A percentile compares a stretch with the other conserved stretches of the same genome.
Conservation (phyloP, 306 rosid species). For the Alnus glutinosa region DNA sequence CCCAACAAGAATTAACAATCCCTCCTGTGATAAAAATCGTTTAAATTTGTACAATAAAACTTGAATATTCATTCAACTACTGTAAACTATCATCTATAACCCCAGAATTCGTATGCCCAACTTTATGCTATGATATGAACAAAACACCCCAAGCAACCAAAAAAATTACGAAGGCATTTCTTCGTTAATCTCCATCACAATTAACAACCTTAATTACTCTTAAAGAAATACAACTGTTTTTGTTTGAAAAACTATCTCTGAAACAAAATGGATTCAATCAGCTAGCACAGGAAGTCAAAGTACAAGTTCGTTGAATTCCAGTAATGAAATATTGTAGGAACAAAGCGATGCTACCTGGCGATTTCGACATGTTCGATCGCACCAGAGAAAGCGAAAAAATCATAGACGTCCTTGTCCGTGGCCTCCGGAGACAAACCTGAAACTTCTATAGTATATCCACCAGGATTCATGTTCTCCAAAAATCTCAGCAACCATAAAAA, state of each 20-base stretch:
- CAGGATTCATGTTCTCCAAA: slow-evolving; percentile 41
- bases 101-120: background rate
- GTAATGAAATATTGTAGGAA: background rate
- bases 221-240: background rate
- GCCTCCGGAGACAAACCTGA: slow-evolving; percentile 77
- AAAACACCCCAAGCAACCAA: background rate
- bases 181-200: background rate
- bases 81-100: background rate
- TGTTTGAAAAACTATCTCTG: background rate
- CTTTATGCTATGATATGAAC: background rate
- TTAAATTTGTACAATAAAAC: background rate
- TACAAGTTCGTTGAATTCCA: background rate
- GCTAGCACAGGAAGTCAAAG: background rate
- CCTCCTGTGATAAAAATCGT: background rate
- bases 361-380: slow-evolving; percentile 67
- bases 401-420: slow-evolving; percentile 68
- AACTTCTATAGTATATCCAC: slow-evolving; percentile 73
- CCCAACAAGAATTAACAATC: slow-evolving; percentile 1
- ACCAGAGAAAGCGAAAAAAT: slow-evolving; percentile 83
- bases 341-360: slow-evolving; percentile 40
- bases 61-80: background rate
- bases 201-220: background rate
- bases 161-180: background rate
- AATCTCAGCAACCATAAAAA: background rate
- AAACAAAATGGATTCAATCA: background rate